These are phyloP conservation scores for Tolypocladium endophyticum DNA, from an alignment of 2,329 filamentous ascomycete genomes.

Conservation along the genomic window DNA sequence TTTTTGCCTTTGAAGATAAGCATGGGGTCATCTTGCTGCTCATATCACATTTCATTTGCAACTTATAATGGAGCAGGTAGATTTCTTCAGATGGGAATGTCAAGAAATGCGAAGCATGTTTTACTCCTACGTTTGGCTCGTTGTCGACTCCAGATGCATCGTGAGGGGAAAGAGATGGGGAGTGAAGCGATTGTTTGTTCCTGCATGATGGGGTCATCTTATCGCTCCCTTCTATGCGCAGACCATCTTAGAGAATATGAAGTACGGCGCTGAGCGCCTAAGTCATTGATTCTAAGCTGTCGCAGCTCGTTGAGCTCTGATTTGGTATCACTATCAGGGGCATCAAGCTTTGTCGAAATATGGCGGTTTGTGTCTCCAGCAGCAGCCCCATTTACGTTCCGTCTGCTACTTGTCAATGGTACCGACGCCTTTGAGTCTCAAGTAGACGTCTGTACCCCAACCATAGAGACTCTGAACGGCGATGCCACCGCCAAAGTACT, in stretches of 20 bases:
- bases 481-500: slow-evolving; percentile 96
- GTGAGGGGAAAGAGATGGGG: background rate
- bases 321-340: background rate
- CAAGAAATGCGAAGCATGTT: background rate
- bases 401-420: slow-evolving; percentile 28
- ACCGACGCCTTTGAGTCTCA: slow-evolving; percentile 53
- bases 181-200: background rate
- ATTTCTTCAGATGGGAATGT: background rate
- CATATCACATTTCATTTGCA: background rate
- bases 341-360: background rate
- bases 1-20: background rate
- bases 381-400: background rate
- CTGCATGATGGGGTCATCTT: background rate
- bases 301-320: background rate
- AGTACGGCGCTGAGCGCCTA: background rate
- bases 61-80: background rate
- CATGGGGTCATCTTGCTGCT: background rate
- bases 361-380: background rate
- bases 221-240: background rate
- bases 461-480: slow-evolving; percentile 91
- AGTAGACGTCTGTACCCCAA: slow-evolving; percentile 70
- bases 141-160: background rate
- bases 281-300: background rate
- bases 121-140: background rate
- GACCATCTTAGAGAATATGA: background rate